Base-by-base conservation (phyloP, 108 stramenopile species). In the Asterionellopsis glacialis region DNA sequence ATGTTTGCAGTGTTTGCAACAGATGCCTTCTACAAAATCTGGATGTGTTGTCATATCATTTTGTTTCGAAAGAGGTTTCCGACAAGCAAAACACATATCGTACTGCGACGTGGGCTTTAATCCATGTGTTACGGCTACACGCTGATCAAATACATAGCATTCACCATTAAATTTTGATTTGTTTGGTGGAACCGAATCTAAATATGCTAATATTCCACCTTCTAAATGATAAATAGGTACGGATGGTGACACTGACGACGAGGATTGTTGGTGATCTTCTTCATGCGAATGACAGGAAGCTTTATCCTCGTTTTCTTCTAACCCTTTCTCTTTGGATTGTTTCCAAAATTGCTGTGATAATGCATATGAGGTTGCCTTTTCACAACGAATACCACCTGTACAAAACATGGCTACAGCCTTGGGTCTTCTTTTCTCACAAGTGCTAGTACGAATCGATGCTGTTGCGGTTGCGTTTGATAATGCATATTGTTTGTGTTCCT, bases 301-400 rank as follows among this genome's bases (percentile, higher is more conserved):
- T 33, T n/a, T n/a, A n/a, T n/a, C n/a, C n/a, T n/a, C n/a, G n/a
- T n/a, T n/a, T n/a, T n/a, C n/a, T n/a, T n/a, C n/a, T n/a, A n/a
- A n/a, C n/a, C n/a, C n/a, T n/a, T n/a, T n/a, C n/a, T n/a, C n/a
- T n/a, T n/a, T n/a, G n/a, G n/a, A n/a, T 33, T 33, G 33, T 33
- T 33, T 33, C 33, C 33, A 48, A 48, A 21, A 48, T 16, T 21
- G 19, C 47, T 19, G 47, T 19, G 47, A 48, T 21, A 16, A 48
- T 52, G 55, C 62, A 58, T 6, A 64, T 82, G 85, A 80, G 0
- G 88, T 90, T 15, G 95, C 92, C 76, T 88, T 91, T 79, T 95
- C 97, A 60, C 97, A 97, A 16, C 97, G 90, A 53, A 97, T 94
- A 0, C 97, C 97, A 12, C 97, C 97, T 0, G 91, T 93, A 68